Evolutionary conservation across 2,329 filamentous ascomycete species (phyloP).

Genomic region (Scytalidium lignicola): DNA sequence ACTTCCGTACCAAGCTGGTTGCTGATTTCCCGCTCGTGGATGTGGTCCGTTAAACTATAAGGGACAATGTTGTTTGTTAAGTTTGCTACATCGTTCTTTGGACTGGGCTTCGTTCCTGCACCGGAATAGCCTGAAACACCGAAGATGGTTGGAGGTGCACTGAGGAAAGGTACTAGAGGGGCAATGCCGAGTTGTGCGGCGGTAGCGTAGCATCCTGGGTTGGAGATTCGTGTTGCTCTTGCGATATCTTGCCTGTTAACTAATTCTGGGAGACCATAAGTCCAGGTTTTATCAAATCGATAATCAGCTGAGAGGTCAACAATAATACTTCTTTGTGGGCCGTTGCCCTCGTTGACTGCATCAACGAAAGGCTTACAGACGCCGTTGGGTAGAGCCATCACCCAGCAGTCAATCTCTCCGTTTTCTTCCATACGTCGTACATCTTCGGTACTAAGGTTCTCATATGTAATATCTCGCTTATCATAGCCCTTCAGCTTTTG

Average conservation of each 20-base stretch:
- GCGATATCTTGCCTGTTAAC: conserved; percentile 72
- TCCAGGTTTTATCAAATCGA: conserved; percentile 80
- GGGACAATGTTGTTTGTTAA: conserved; percentile 85
- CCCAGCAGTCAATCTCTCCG: conserved; percentile 89
- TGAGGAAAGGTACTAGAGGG: conserved; percentile 70
- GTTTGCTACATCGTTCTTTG: conserved; percentile 85
- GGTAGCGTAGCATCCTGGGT: conserved; percentile 94
- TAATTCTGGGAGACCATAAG: conserved; percentile 86
- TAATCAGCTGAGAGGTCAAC: conserved; percentile 97
- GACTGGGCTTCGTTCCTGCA: conserved; percentile 87
- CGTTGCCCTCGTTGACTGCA: conserved; percentile 68
- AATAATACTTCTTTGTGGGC: conserved; percentile 64
- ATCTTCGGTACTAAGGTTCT: conserved; percentile 83
- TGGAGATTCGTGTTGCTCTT: conserved; percentile 75
- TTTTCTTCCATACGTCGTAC: conserved; percentile 78
- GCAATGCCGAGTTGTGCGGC: conserved; percentile 86
- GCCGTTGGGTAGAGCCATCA: conserved; percentile 94
- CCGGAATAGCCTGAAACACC: conserved; percentile 93
- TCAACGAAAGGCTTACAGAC: conserved; percentile 94
- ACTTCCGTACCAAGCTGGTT: conserved; percentile 68
- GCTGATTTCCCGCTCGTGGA: conserved; percentile 90
- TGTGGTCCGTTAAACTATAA: conserved; percentile 87
- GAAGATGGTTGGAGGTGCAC: conserved; percentile 76
- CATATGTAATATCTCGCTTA: conserved; percentile 88
- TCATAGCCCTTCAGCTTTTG: conserved; percentile 84